Evolutionary conservation across 768 basidiomycete genomes (phyloP).

Genomic region (Flagelloscypha sp.): DNA sequence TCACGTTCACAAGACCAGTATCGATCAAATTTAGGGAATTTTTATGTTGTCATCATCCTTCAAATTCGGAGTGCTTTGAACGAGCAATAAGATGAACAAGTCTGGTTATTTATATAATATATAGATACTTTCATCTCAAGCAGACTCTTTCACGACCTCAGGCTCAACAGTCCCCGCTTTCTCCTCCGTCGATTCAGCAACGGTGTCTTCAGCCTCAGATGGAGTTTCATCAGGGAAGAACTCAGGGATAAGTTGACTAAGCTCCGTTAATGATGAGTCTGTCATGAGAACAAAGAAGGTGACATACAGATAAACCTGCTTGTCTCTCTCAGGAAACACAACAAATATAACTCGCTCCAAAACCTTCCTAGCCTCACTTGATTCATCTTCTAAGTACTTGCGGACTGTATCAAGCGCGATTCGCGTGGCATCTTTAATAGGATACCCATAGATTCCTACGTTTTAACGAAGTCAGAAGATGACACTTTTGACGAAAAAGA

Average conservation of each 20-base stretch:
- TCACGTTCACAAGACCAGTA: too few relatives aligned
- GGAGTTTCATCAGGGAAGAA: too few relatives aligned
- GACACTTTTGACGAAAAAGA: not conserved
- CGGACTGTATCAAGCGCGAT: slow-evolving; percentile 58
- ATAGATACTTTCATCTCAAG: too few relatives aligned
- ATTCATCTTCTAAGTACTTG: slow-evolving; percentile 45
- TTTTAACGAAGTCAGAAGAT: not conserved
- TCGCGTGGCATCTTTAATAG: slow-evolving; percentile 61
- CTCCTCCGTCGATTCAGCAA: too few relatives aligned
- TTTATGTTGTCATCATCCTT: too few relatives aligned
- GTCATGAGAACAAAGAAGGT: not conserved
- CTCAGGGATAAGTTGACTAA: slow-evolving; percentile 45
- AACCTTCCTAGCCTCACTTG: slow-evolving; percentile 37
- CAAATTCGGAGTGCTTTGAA: too few relatives aligned
- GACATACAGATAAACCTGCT: slow-evolving; percentile 56
- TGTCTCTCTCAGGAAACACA: slow-evolving; percentile 62
- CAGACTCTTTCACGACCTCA: too few relatives aligned
- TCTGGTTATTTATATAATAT: too few relatives aligned
- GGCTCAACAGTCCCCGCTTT: too few relatives aligned
- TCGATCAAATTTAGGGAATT: too few relatives aligned
- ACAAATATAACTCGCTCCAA: slow-evolving; percentile 71
- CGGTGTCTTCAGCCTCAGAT: slow-evolving; percentile 24
- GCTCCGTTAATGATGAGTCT: slow-evolving; percentile 16
- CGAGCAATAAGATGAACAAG: too few relatives aligned
- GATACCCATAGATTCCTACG: slow-evolving; percentile 59